A percentile compares a stretch with the other conserved stretches of the same genome.
phyloP scores from a whole-genome alignment of 2,329 filamentous ascomycete genomes.

The Ascomycota sp. region DNA sequence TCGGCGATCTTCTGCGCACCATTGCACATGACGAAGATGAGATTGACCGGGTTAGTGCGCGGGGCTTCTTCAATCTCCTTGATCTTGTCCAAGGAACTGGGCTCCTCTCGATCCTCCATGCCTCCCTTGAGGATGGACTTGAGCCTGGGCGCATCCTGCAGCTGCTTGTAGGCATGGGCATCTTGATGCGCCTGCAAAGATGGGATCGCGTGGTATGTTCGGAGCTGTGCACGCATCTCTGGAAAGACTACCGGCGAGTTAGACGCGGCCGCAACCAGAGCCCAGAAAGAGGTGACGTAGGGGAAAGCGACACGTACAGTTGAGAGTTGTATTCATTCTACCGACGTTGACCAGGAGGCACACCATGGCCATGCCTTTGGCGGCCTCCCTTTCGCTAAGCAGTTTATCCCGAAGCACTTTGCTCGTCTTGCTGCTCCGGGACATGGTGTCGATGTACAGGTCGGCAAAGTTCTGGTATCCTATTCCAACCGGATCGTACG shows the following conservation, averaged over 20 bases:
- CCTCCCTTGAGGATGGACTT: slow-evolving; percentile 96
- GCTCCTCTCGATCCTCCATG: slow-evolving; percentile 72
- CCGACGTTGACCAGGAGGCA: slow-evolving; percentile 92
- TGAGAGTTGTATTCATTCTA: slow-evolving; percentile 94
- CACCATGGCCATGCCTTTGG: slow-evolving; percentile 98
- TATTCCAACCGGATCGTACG: slow-evolving; percentile 41
- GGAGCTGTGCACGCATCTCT: slow-evolving; percentile 91
- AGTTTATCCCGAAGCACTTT: slow-evolving; percentile 96
- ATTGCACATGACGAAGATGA: slow-evolving; percentile 84
- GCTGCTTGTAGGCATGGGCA: slow-evolving; percentile 85
- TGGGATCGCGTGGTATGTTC: slow-evolving; percentile 94
- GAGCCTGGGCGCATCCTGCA: slow-evolving; percentile 83
- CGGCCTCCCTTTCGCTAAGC: slow-evolving; percentile 71
- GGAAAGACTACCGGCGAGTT: slow-evolving; percentile 51
- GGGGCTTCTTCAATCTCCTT: slow-evolving; percentile 36
- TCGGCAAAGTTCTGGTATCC: slow-evolving; percentile 70
- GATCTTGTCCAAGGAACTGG: slow-evolving; percentile 62
- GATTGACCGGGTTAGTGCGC: slow-evolving; percentile 88
- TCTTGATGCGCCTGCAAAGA: slow-evolving; percentile 89
- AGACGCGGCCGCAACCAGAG: not conserved
- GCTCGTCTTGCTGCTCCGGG: slow-evolving; percentile 93
- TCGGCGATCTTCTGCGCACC: slow-evolving; percentile 83
- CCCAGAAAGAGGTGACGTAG: not conserved
- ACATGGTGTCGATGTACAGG: slow-evolving; percentile 96
- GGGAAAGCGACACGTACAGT: slow-evolving; percentile 39